Evolutionary conservation across 768 basidiomycete species (phyloP).

Genomic region (Naematelia encephala): DNA sequence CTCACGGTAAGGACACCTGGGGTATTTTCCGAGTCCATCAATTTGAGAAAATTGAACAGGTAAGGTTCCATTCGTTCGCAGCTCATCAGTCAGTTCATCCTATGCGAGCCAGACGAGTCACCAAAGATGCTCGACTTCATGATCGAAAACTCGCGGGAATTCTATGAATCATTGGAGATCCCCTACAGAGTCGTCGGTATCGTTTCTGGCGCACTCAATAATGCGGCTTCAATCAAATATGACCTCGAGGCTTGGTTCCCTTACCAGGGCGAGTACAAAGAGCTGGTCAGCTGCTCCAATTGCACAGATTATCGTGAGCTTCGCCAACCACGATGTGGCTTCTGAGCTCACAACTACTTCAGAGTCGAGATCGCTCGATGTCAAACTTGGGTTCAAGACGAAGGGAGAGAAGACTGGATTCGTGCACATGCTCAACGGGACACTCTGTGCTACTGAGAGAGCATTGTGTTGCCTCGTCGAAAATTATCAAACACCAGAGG

Average conservation of each 20-base stretch:
- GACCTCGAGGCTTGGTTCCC: slow-evolving; percentile 99
- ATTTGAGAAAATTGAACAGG: slow-evolving; percentile 93
- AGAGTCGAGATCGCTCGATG: slow-evolving; percentile 92
- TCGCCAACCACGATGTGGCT: too few species aligned
- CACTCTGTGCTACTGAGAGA: slow-evolving; percentile 93
- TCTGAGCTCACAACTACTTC: slow-evolving; percentile 4
- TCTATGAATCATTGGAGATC: slow-evolving; percentile 91
- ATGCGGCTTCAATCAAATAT: slow-evolving; percentile 95
- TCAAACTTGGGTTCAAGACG: slow-evolving; percentile 84
- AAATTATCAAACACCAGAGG: slow-evolving; percentile 94
- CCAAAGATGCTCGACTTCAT: slow-evolving; percentile 91
- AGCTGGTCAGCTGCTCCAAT: slow-evolving; percentile 95
- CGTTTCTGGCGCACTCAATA: slow-evolving; percentile 92
- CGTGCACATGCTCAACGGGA: slow-evolving; percentile 98
- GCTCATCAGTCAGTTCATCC: slow-evolving; percentile 66
- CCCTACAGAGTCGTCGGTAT: slow-evolving; percentile 91
- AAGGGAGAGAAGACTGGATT: slow-evolving; percentile 91
- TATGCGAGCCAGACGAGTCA: slow-evolving; percentile 90
- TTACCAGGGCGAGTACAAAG: slow-evolving; percentile 93
- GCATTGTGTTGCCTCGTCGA: slow-evolving; percentile 97
- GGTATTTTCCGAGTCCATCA: slow-evolving; percentile 99
- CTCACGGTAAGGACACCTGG: slow-evolving; percentile 97
- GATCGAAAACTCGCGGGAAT: slow-evolving; percentile 83
- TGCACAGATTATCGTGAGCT: slow-evolving; percentile 97
- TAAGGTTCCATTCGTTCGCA: slow-evolving; percentile 23